Evolutionary conservation across 106 monocot genomes (phyloP).

Genomic region (Ottelia alismoides): DNA sequence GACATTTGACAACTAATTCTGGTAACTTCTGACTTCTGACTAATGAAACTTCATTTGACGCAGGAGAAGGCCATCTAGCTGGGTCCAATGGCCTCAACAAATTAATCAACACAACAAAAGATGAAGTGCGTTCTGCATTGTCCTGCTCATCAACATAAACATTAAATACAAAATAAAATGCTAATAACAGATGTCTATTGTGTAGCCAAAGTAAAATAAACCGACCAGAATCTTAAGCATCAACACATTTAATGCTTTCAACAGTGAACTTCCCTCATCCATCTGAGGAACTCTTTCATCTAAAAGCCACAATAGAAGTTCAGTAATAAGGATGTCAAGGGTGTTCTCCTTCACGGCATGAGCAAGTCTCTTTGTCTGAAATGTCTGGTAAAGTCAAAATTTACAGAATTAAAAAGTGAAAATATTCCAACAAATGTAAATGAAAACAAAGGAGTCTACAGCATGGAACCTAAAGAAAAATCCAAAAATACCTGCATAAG

Average conservation of each 20-base stretch:
- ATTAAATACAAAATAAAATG: too few species aligned
- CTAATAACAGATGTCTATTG: too few species aligned
- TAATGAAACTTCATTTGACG: constrained; percentile 44
- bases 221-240: constrained; percentile 99
- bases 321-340: constrained; percentile 83
- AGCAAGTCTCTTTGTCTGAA: constrained; percentile 84
- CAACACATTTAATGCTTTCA: constrained; percentile 94
- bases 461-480: background rate
- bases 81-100: constrained; percentile 81
- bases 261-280: constrained; percentile 95
- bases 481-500: constrained; percentile 99
- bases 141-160: constrained; percentile 73
- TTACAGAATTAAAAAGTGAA: background rate
- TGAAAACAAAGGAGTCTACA: background rate
- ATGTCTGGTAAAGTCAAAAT: constrained; percentile 48
- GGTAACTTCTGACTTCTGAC: constrained; percentile 90
- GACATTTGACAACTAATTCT: constrained; percentile 95
- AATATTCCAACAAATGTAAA: background rate
- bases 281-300: constrained; percentile 97
- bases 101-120: constrained; percentile 91
- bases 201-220: too few species aligned
- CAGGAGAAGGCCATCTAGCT: constrained; percentile 79
- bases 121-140: constrained; percentile 93
- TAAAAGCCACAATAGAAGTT: constrained; percentile 93
- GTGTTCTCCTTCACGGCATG: constrained; percentile 80